Conservation (phyloP, 768 basidiomycete species). For the Clitopilus passeckerianus region DNA sequence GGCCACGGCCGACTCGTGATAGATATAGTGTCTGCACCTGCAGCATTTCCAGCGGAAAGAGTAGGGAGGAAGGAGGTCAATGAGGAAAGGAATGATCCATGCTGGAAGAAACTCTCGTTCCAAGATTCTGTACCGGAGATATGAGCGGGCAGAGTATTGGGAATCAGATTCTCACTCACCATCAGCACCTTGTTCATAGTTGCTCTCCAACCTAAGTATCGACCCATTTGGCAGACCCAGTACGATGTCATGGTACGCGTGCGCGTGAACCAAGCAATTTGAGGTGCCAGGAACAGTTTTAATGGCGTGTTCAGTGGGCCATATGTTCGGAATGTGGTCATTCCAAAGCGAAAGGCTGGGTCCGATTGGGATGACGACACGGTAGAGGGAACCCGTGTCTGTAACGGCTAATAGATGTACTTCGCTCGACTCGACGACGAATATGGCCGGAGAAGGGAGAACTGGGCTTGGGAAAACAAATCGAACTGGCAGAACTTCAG, state of each 20-base stretch:
- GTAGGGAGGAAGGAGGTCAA: constrained; percentile 62
- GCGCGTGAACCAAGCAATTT: constrained; percentile 54
- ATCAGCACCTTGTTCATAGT: constrained; percentile 46
- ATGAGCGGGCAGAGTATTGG: background rate
- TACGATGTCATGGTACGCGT: constrained; percentile 63
- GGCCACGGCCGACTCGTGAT: constrained; percentile 72
- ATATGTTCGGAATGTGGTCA: constrained; percentile 45
- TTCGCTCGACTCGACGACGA: constrained; percentile 46
- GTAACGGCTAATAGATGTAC: constrained; percentile 74
- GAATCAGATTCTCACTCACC: constrained; percentile 37
- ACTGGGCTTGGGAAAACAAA: constrained; percentile 74
- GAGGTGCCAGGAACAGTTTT: constrained; percentile 41
- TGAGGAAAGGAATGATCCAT: constrained; percentile 61
- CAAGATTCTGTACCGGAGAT: constrained; percentile 52
- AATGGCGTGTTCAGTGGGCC: constrained; percentile 66
- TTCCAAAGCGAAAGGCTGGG: constrained; percentile 54
- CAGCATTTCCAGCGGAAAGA: constrained; percentile 37
- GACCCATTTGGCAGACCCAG: constrained; percentile 57
- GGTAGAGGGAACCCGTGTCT: constrained; percentile 64
- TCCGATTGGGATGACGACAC: constrained; percentile 60
- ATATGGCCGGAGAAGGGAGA: constrained; percentile 59
- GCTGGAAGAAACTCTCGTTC: constrained; percentile 61
- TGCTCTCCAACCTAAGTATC: constrained; percentile 64
- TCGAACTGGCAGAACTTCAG: constrained; percentile 60
- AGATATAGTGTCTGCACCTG: constrained; percentile 61